Evolutionary conservation across 305 asterid species (phyloP).

Genomic region (Ruellia speciosa): DNA sequence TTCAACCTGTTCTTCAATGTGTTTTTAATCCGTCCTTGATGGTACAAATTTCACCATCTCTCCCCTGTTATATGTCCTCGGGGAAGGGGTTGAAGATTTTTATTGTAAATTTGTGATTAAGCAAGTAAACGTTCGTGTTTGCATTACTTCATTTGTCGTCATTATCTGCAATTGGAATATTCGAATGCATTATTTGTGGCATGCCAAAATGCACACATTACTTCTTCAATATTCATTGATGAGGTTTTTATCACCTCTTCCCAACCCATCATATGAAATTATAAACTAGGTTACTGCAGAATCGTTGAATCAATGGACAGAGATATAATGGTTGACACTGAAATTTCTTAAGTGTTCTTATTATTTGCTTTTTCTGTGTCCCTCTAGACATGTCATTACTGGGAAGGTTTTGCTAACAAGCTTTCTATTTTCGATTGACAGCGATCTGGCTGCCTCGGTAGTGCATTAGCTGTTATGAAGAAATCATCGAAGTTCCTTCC

Average conservation of each 20-base stretch:
- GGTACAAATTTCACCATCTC: neutral
- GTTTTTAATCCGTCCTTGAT: neutral
- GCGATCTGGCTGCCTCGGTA: slow-evolving; percentile 97
- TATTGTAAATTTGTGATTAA: too few species aligned
- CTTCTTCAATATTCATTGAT: neutral
- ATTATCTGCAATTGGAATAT: neutral
- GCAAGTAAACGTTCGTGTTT: too few species aligned
- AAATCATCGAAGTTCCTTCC: slow-evolving; percentile 71
- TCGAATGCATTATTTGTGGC: neutral
- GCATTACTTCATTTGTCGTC: too few species aligned
- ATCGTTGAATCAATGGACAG: too few species aligned
- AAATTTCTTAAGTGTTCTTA: neutral
- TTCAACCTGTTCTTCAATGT: slow-evolving; percentile 10
- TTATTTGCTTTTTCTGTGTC: neutral
- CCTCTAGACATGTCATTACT: neutral
- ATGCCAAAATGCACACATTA: neutral
- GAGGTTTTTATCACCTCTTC: neutral
- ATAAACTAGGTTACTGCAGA: too few species aligned
- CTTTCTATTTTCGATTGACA: slow-evolving; percentile 31
- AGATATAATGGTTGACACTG: neutral
- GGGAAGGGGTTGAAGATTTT: neutral
- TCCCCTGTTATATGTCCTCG: neutral
- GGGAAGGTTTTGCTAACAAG: slow-evolving; percentile 6
- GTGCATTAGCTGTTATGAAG: slow-evolving; percentile 92
- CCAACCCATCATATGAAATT: neutral